Base-by-base conservation (phyloP, 2,329 filamentous ascomycete genomes). In the Emergomyces orientalis region DNA sequence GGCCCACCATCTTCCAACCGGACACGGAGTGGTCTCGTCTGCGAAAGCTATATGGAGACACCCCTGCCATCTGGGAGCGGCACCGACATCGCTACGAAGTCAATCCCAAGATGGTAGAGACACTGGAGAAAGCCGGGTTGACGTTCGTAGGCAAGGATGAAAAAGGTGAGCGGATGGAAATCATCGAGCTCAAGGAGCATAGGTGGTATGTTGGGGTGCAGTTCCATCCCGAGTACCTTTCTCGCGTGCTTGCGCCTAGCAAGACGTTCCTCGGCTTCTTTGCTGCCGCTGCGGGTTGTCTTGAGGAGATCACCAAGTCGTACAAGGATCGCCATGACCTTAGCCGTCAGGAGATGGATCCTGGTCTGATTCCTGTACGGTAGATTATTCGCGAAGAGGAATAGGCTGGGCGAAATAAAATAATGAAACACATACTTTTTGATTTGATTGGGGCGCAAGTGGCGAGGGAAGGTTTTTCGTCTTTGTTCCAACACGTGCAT, bases 61-160 rank as follows among this genome's bases (percentile, higher is more conserved):
- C 71, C 59, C 65, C 76, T 1, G 74, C 77, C 22, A 82, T 88
- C 52, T 76, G 82, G 63, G 91, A 96, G 79, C 85, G 91, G 59
- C 91, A 96, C 75, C 86, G 91, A 64, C 91, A 96, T 76, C 85
- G 91, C 45, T 96, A 96, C 73, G 91, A 96, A 78, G 89, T 96
- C 67, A 96, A 96, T 77, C 91, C 91, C 0, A 83, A 85, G 13
- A 87, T 88, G 71, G 84, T 95, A 60, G 84, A 88, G 3, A 77
- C 77, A 39, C 80, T 96, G 3, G 82, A 90, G 67, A 77, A 83
- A 55, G 84, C 82, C 5, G 91, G 91, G 0, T 79, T 96, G 39
- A 78, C 81, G 51, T 92, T 95, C 71, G 82, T 92, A 63, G 89
- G 88, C 66, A 91, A 91, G 74, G 91, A 95, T 70, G 86, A 89